Percentiles rank a stretch among this genome's conserved stretches.
These are phyloP conservation scores for Phytopythium delawarense DNA, from an alignment of 352 stramenopile species.

Conservation along the genomic window DNA sequence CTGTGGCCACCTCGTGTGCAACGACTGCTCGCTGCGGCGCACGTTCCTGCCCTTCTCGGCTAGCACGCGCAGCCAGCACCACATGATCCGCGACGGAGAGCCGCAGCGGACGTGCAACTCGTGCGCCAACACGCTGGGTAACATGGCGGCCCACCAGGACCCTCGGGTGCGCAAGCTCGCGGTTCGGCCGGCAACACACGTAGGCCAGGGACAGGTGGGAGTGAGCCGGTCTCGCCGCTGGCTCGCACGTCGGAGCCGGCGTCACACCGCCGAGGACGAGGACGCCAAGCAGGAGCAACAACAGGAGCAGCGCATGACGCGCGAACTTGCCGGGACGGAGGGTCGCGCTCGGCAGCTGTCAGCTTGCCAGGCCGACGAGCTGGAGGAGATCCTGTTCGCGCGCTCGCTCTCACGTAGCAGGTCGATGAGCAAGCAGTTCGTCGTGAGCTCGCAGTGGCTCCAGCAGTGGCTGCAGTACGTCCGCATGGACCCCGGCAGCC, in stretches of 20 bases:
- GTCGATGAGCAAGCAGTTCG: conserved; percentile 28
- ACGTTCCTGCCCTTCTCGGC: conserved; percentile 62
- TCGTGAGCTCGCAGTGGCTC: conserved; percentile 59
- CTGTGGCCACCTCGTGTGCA: conserved; percentile 67
- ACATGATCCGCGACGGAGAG: conserved; percentile 62
- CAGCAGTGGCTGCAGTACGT: conserved; percentile 70
- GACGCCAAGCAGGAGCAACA: conserved; percentile 16
- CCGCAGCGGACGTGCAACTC: conserved; percentile 69
- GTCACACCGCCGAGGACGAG: conserved; percentile 22
- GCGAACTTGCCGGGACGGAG: not conserved
- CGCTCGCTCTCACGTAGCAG: conserved; percentile 26
- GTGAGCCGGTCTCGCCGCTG: conserved; percentile 28
- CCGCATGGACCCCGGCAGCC: conserved; percentile 29
- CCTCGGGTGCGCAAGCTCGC: conserved; percentile 53
- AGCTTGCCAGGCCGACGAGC: conserved; percentile 33
- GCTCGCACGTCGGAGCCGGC: conserved; percentile 17
- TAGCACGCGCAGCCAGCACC: conserved; percentile 43
- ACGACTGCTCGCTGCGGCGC: conserved; percentile 58
- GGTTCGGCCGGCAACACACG: conserved; percentile 12
- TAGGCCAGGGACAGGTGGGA: conserved; percentile 18
- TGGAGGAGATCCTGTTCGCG: conserved; percentile 51
- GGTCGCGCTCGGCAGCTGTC: conserved; percentile 24
- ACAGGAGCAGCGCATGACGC: conserved; percentile 10
- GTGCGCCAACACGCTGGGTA: conserved; percentile 55
- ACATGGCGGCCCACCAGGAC: conserved; percentile 60